Evolutionary conservation across 805 yeast species (phyloP), one percentile per base, ranked within the genome.

Genomic region (Candida saitoana): DNA sequence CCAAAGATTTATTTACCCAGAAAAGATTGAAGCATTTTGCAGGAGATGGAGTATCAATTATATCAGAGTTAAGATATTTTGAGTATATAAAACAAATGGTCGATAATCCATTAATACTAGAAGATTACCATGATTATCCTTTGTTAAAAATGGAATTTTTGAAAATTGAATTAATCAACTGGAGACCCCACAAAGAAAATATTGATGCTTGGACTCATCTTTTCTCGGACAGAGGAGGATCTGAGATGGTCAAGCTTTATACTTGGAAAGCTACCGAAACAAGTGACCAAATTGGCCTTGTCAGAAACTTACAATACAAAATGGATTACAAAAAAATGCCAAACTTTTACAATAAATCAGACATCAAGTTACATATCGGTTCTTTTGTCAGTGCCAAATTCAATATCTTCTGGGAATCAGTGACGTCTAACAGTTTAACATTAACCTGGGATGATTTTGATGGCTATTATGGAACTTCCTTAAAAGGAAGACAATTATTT

Each of bases 41-140:
- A 35, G 82, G 83, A 2, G 60, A 63, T 8, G 96, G 96, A 0
- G 81, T 91, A 1, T 76, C 87, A 0, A 86, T 87, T 24, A 46
- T 52, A 14, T 80, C 90, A 3, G 97, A 91, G 59, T 57, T 71
- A 18, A 57, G 91, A 35, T 87, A 80, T 54, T 62, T 89, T 24
- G 51, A 62, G 4, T 91, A 91, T 56, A 80, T 77, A 5, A 5
- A 29, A 14, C 32, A 11, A 11, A 29, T 14, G 16, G 12, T 29
- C 11, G 32, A 29, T 14, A 14, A 29, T 29, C 16, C 32, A 11
- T 6, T 5, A 6, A 6, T 29, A 14, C 5, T 6, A 12, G 5
- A 5, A 12, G 11, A 29, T 6, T 29, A 29, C 11, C 11, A 12
- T 14, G 12, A 14, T 29, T 6, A 29, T 7, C 27, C 27, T 29